phyloP scores from a whole-genome alignment of 2,329 filamentous ascomycete genomes.

The Cytospora mali region DNA sequence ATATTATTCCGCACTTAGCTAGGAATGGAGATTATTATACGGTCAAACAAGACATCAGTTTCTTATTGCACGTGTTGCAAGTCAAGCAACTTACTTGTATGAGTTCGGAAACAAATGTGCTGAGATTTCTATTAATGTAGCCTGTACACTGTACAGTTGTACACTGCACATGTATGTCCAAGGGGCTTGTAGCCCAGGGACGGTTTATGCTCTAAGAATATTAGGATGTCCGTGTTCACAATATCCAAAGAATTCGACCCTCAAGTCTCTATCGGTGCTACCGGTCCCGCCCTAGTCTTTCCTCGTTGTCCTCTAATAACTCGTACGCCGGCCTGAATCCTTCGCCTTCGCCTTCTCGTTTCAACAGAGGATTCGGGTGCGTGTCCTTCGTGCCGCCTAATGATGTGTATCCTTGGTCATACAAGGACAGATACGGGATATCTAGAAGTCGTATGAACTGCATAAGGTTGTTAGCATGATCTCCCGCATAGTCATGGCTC shows the following conservation, averaged over 20 bases:
- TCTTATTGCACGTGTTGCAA: too few species aligned
- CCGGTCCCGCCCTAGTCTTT: slow-evolving; percentile 73
- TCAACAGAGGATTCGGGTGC: slow-evolving; percentile 79
- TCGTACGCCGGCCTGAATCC: slow-evolving; percentile 75
- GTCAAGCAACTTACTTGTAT: neutral
- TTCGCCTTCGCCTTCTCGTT: slow-evolving; percentile 39
- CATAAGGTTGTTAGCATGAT: slow-evolving; percentile 5
- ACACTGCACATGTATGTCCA: neutral
- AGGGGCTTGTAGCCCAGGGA: neutral
- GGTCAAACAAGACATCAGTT: too few species aligned
- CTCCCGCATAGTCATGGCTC: neutral
- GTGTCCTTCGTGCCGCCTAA: slow-evolving; percentile 91
- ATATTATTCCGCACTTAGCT: neutral
- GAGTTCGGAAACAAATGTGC: neutral
- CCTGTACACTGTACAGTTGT: neutral
- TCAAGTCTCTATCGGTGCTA: slow-evolving; percentile 32
- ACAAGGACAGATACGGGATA: slow-evolving; percentile 83
- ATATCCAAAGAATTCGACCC: neutral
- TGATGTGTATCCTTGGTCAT: slow-evolving; percentile 69
- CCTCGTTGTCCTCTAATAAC: slow-evolving; percentile 72
- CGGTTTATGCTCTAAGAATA: neutral
- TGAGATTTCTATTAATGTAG: neutral
- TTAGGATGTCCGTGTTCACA: neutral
- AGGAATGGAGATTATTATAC: too few species aligned
- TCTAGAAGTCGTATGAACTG: slow-evolving; percentile 79